Conservation (phyloP, 2,329 filamentous ascomycete species). For the Calonectria montana region DNA sequence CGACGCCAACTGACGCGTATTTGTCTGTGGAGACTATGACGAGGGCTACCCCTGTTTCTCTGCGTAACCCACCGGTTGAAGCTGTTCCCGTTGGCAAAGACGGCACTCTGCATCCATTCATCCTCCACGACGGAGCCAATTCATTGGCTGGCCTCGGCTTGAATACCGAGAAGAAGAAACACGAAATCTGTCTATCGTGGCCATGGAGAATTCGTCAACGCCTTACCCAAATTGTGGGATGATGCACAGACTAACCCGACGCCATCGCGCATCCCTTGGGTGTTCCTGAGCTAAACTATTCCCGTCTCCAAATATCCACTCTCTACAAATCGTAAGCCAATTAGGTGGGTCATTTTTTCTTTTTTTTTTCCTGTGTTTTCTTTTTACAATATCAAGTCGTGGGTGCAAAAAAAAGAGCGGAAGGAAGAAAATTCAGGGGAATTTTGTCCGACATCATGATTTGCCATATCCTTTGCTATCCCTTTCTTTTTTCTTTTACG, state of each 20-base stretch:
- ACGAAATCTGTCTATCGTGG: not conserved
- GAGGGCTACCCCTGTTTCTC: not conserved
- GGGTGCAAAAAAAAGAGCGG: too few species aligned
- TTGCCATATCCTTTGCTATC: too few species aligned
- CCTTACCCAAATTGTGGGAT: not conserved
- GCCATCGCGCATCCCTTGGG: not conserved
- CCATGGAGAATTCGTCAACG: not conserved
- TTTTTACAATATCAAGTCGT: too few species aligned
- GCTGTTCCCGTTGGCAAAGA: not conserved
- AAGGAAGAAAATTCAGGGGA: too few species aligned
- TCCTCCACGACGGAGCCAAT: not conserved
- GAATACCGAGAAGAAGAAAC: not conserved
- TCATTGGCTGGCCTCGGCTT: not conserved
- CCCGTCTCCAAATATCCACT: not conserved
- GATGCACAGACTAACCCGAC: not conserved
- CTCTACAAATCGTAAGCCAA: not conserved
- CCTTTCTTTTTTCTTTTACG: too few species aligned
- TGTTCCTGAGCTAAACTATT: not conserved
- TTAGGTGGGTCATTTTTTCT: not conserved
- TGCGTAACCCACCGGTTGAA: not conserved
- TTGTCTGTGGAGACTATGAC: not conserved
- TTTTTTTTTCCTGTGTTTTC: not conserved
- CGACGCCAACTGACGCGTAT: constrained; percentile 2
- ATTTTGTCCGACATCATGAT: too few species aligned
- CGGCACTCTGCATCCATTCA: not conserved